These are phyloP conservation scores for Ophiostoma ulmi DNA, from an alignment of 2,329 filamentous ascomycete species.

Conservation along the genomic window DNA sequence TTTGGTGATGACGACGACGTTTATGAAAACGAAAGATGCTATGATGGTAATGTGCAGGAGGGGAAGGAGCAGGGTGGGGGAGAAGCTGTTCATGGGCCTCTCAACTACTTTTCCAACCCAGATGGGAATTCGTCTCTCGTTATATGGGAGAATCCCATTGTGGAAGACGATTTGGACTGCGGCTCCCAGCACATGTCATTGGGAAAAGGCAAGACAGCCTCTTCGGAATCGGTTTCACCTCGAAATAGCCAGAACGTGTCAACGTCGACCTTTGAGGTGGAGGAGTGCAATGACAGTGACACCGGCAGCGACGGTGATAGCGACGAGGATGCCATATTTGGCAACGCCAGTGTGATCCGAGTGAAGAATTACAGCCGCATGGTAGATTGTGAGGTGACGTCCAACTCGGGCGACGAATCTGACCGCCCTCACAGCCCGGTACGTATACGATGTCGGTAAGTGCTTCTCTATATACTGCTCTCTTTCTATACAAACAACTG, in stretches of 20 bases:
- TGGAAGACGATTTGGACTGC: background rate
- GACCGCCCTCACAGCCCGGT: background rate
- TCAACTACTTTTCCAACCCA: background rate
- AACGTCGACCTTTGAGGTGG: slow-evolving; percentile 19
- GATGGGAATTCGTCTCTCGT: background rate
- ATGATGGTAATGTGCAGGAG: background rate
- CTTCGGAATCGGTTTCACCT: background rate
- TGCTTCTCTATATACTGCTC: background rate
- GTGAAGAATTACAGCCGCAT: background rate
- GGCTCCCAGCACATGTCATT: background rate
- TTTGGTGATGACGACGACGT: background rate
- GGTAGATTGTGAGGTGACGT: slow-evolving; percentile 13
- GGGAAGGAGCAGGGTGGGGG: background rate
- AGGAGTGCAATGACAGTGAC: slow-evolving; percentile 20
- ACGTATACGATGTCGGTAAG: slow-evolving; percentile 8
- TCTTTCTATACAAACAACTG: background rate
- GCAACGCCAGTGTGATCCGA: background rate
- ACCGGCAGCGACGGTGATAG: background rate
- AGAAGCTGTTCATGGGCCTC: background rate
- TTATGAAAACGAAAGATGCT: background rate
- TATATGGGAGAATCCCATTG: background rate
- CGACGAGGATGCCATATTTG: background rate
- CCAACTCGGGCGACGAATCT: background rate
- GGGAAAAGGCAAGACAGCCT: background rate
- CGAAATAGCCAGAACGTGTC: background rate